Evolutionary conservation across 2,329 filamentous ascomycete species (phyloP), one percentile per base, ranked within the genome.

Genomic region (Elsinoe batatas): DNA sequence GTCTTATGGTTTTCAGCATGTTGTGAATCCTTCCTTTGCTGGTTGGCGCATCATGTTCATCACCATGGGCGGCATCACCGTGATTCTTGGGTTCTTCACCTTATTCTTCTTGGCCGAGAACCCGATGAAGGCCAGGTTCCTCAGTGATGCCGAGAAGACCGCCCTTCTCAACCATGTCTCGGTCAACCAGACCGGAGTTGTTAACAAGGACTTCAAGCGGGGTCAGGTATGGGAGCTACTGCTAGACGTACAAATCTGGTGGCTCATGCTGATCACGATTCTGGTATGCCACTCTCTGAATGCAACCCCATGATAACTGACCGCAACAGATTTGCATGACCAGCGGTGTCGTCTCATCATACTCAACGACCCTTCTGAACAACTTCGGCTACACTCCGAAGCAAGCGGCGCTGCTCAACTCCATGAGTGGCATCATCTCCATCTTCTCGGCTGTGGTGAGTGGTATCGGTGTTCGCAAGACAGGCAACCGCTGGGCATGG

Each of bases 101-200:
- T 13, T 61, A 5, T 40, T 56, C 5, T 55, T 58, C 51, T 49
- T 63, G 5, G 61, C 62, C 3, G 84, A 87, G 65, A 81, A 33
- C n/a, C 84, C 83, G 0, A 85, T 87, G 82, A 75, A 79, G 3
- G 82, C 83, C 22, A 81, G 82, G 65, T 86, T 82, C 68, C 84
- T 83, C 63, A 74, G 71, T 10, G 82, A 85, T 60, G 74, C 79
- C 58, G 65, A 67, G 44, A 67, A 65, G 71, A 74, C 73, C 36
- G 73, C 83, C 43, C 67, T 74, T 61, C 63, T 74, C 12, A 69
- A 73, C 56, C 70, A 72, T 35, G 68, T 75, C 32, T 67, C 70
- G 10, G 65, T 66, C 46, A 75, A 75, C 61, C 69, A 72, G 58
- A 73, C 71, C 2, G 71, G 72, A 60, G 64, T 74, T 17, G 68